Evolutionary conservation across 1,284 basidiomycete genomes (phyloP), one percentile per base, ranked within the genome.

Genomic region (Tremellales sp.): DNA sequence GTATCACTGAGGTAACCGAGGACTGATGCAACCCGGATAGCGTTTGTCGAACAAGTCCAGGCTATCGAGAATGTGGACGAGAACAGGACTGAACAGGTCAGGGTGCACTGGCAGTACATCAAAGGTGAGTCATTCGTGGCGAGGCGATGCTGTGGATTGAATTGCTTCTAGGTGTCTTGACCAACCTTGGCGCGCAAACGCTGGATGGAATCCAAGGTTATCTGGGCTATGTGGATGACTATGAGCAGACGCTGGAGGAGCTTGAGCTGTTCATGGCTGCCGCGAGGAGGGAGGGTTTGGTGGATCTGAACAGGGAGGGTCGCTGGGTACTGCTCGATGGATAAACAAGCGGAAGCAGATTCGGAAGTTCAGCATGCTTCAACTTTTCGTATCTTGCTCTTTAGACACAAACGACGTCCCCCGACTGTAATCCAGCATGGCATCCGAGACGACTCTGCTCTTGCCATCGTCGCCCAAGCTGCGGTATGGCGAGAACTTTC

Each of bases 131-230:
- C 24, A 26, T 38, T 32, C n/a, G 3, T 16, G 33, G 21, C 18
- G 4, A n/a, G 9, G 12, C 14, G 19, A 26, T 32, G 9, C 3
- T 34, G 24, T 19, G 12, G 8, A 39, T 16, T 16, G 35, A 85
- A 83, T 87, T 84, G 67, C 83, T 87, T 51, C 82, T 86, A 69
- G 86, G 86, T 27, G 87, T 89, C 82, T 81, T 92, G 47, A 86
- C 81, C 45, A 91, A 89, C 63, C 74, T 93, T 35, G 85, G 85
- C 6, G 70, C 81, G 1, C 75, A 90, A 21, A 78, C 83, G 3
- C 60, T 86, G 31, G 82, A 86, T 48, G 79, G 84, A 12, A 87
- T 93, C 58, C 88, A 93, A 60, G 77, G 79, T 2, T 88, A 89
- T 82, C 76, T 93, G 46, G 83, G 40, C 4, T 81, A 87, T 62